phyloP scores from a whole-genome alignment of 345 rosid species.

The Gossypium rotundifolium region DNA sequence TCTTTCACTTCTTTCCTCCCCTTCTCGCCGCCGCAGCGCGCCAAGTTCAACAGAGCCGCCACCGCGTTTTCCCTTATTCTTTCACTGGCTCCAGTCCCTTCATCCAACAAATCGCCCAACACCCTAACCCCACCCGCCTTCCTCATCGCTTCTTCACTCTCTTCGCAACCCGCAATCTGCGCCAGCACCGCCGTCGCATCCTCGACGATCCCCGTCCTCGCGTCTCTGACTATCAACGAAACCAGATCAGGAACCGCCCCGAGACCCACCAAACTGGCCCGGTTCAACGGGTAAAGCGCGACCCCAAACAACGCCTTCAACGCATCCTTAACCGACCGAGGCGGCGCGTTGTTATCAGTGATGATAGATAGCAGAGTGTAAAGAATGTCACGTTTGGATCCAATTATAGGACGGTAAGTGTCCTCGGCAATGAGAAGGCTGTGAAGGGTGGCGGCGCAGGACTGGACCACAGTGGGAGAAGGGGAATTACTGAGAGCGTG shows the following conservation, averaged over 20 bases:
- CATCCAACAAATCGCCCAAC: constrained; percentile 66
- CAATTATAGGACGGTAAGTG: constrained; percentile 74
- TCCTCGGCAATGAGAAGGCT: constrained; percentile 75
- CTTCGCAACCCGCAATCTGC: constrained; percentile 89
- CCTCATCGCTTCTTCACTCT: constrained; percentile 57
- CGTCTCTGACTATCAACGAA: constrained; percentile 60
- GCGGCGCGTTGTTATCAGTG: constrained; percentile 45
- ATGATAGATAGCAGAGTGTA: constrained; percentile 65
- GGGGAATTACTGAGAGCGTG: constrained; percentile 69
- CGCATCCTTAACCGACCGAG: constrained; percentile 73
- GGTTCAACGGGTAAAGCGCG: constrained; percentile 58
- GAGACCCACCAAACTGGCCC: constrained; percentile 56
- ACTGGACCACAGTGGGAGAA: constrained; percentile 70
- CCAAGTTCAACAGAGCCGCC: constrained; percentile 66
- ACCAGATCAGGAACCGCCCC: constrained; percentile 63
- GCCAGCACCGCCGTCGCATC: constrained; percentile 91
- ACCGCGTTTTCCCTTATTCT: constrained; percentile 78
- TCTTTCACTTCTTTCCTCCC: constrained; percentile 42
- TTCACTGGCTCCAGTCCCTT: constrained; percentile 60
- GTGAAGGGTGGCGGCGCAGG: constrained; percentile 75
- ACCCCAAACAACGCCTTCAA: constrained; percentile 79
- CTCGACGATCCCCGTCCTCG: constrained; percentile 75
- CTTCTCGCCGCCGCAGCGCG: constrained; percentile 50
- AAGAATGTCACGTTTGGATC: constrained; percentile 81
- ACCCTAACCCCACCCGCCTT: constrained; percentile 49